phyloP scores from a whole-genome alignment of 345 rosid genomes.

The Salix brachista region DNA sequence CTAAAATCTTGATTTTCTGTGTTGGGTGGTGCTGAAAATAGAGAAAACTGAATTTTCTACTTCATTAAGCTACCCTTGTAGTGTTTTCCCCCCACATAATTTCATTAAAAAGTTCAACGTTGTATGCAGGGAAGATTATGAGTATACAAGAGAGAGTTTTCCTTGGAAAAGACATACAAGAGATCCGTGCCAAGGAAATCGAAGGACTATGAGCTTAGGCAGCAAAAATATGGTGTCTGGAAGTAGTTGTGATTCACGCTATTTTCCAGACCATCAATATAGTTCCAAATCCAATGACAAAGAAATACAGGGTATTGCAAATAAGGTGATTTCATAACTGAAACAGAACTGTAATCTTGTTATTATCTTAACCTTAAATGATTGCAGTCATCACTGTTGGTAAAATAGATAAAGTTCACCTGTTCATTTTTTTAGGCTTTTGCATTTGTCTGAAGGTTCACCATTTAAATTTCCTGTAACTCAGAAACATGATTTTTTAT shows the following conservation, averaged over 20 bases:
- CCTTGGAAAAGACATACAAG: constrained; percentile 79
- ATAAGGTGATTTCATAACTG: constrained; percentile 48
- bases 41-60: not conserved
- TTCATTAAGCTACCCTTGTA: not conserved
- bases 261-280: constrained; percentile 43
- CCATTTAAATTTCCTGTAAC: not conserved
- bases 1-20: not conserved
- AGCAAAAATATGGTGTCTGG: constrained; percentile 35
- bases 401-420: not conserved
- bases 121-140: constrained; percentile 58
- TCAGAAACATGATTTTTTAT: not conserved
- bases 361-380: not conserved
- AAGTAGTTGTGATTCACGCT: constrained; percentile 38
- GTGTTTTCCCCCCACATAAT: not conserved
- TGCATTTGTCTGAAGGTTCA: constrained; percentile 1
- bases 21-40: not conserved
- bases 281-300: constrained; percentile 42
- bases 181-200: constrained; percentile 38
- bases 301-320: constrained; percentile 28
- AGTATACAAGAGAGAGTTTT: constrained; percentile 48
- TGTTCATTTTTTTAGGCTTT: not conserved
- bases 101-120: constrained; percentile 12
- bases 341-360: not conserved
- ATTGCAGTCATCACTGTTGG: constrained; percentile 1
- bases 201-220: constrained; percentile 40